A percentile compares a stretch with the other conserved stretches of the same genome.
Evolutionary conservation across 805 yeast species (phyloP).

Genomic region (Candida michaelii): DNA sequence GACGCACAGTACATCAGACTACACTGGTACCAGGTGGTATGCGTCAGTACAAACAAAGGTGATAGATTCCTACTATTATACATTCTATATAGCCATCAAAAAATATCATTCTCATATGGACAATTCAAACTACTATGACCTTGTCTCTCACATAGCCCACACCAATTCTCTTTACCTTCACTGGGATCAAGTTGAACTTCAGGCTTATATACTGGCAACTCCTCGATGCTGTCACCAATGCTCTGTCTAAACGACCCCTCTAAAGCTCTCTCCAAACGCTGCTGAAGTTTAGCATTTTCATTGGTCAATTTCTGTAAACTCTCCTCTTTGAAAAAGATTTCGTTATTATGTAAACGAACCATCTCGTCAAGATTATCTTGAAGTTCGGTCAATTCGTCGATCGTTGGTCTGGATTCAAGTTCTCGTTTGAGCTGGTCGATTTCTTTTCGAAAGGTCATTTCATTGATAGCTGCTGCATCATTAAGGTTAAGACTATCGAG

Average conservation of each 20-base stretch:
- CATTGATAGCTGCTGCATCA: conserved; percentile 15
- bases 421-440: conserved; percentile 31
- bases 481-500: conserved; percentile 14
- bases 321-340: conserved; percentile 27
- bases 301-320: conserved; percentile 22
- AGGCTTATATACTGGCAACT: conserved; percentile 52
- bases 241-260: conserved; percentile 13
- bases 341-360: conserved; percentile 37
- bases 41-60: too few relatives aligned
- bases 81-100: conserved; percentile 21
- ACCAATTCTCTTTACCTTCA: conserved; percentile 78
- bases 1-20: too few relatives aligned
- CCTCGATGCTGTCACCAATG: conserved; percentile 15
- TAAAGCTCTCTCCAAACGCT: conserved; percentile 19
- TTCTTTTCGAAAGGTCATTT: conserved; percentile 15
- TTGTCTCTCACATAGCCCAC: conserved; percentile 87
- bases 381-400: conserved; percentile 42
- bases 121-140: conserved; percentile 90
- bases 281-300: conserved; percentile 23
- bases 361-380: conserved; percentile 44
- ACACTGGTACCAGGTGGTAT: too few relatives aligned
- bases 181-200: conserved; percentile 57
- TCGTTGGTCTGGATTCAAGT: conserved; percentile 39
- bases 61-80: neutral
- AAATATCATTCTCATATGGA: conserved; percentile 72